These are phyloP conservation scores for Phytophthora cactorum DNA, from an alignment of 352 stramenopile species.

Conservation along the genomic window DNA sequence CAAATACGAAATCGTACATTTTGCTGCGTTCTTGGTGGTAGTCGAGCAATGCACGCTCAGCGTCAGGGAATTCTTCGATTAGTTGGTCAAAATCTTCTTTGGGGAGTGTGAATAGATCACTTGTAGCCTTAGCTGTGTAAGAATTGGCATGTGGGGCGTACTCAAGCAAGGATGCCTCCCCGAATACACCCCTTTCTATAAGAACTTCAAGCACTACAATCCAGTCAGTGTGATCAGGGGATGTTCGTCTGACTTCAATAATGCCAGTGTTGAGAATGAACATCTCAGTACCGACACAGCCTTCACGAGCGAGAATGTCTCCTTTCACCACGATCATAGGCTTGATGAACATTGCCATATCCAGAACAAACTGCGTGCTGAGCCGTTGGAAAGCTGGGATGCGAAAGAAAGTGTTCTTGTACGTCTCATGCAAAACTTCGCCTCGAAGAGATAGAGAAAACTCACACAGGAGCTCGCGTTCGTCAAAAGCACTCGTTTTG, in stretches of 20 bases:
- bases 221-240: constrained; percentile 57
- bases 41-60: constrained; percentile 58
- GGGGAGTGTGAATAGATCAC: constrained; percentile 77
- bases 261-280: constrained; percentile 83
- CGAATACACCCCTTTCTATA: constrained; percentile 72
- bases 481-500: constrained; percentile 77
- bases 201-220: constrained; percentile 81
- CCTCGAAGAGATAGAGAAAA: constrained; percentile 77
- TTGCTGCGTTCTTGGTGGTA: constrained; percentile 69
- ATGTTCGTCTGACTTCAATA: constrained; percentile 70
- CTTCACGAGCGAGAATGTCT: constrained; percentile 67
- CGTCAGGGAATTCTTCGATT: constrained; percentile 83
- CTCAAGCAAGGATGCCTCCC: constrained; percentile 70
- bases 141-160: constrained; percentile 82
- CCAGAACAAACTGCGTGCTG: constrained; percentile 81
- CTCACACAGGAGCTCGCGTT: constrained; percentile 77
- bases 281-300: constrained; percentile 78
- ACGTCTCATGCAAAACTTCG: constrained; percentile 80
- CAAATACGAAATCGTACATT: constrained; percentile 71
- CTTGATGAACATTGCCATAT: constrained; percentile 90
- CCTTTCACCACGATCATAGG: constrained; percentile 73
- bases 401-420: constrained; percentile 74
- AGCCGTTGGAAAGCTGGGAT: constrained; percentile 76
- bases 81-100: constrained; percentile 85
- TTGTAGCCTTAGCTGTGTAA: constrained; percentile 73